phyloP scores from a whole-genome alignment of 352 stramenopile genomes.

The Thraustochytrium sp. region DNA sequence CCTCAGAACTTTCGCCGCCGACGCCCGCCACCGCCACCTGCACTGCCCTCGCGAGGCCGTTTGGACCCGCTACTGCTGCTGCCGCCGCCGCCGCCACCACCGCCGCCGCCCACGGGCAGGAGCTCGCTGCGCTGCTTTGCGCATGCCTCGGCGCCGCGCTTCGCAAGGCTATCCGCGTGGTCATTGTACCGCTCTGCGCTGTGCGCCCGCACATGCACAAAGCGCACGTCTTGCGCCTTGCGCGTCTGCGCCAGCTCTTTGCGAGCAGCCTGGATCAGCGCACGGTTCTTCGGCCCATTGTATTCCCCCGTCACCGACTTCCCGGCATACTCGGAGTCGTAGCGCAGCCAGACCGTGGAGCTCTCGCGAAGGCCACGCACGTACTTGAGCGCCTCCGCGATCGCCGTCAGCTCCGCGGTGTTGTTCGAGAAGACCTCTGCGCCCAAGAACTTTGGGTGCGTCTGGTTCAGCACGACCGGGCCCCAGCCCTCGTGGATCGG shows the following conservation, averaged over 20 bases:
- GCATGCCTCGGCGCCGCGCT: neutral
- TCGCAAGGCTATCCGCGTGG: constrained; percentile 22
- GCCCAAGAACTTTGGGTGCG: neutral
- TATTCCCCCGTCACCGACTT: constrained; percentile 45
- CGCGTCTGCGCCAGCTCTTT: neutral
- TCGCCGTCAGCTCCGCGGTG: constrained; percentile 45
- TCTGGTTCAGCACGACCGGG: neutral
- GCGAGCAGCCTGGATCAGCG: constrained; percentile 23
- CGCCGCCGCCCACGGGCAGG: neutral
- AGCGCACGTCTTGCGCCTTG: neutral
- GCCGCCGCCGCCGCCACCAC: neutral
- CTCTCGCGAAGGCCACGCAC: neutral
- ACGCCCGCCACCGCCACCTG: neutral
- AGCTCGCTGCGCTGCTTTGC: neutral
- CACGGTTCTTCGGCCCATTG: constrained; percentile 46
- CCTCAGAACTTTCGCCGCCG: too few species aligned
- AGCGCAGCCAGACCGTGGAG: neutral
- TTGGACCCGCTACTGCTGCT: too few species aligned
- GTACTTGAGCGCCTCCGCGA: constrained; percentile 44
- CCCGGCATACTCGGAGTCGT: constrained; percentile 46
- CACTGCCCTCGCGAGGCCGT: neutral
- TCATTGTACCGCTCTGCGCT: constrained; percentile 31
- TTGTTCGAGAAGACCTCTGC: constrained; percentile 46
- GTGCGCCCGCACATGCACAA: constrained; percentile 38
- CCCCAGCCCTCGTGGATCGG: neutral